Base-by-base conservation (phyloP, 78 protist species). In the Pigoraptor vietnamica region DNA sequence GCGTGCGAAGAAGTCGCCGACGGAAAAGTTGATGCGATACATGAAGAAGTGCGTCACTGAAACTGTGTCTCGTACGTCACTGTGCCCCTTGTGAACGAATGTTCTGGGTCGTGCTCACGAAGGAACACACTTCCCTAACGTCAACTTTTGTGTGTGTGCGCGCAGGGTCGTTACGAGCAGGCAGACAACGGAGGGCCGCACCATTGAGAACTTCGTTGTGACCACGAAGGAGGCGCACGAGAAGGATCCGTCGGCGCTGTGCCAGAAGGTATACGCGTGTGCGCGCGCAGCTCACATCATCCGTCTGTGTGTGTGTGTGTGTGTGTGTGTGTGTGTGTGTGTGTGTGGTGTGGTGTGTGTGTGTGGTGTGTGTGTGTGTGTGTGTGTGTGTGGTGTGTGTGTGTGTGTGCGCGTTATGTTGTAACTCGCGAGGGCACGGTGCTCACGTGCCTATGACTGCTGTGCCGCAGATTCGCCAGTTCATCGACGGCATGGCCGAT, bases 131-230 rank as follows among this genome's bases (percentile, higher is more conserved):
- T n/a, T n/a, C n/a, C n/a, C n/a, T n/a, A n/a, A 48, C 67, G 14
- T 48, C 6, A 6, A 48, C 67, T 48, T 14, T 48, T 48, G 29
- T 48, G 67, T 48, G n/a, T n/a, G n/a, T n/a, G n/a, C n/a, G n/a
- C n/a, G n/a, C 67, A 48, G 67, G 67, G 67, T 48, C 14, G 67
- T 48, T 21, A 25, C 88, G 25, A 83, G 88, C 38, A 32, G 25
- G 33, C 1, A 83, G 37, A 83, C 88, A 35, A 2, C 88, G n/a
- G 88, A 83, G 38, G 88, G 88, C 23, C 88, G 88, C 88, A 83
- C 88, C 1, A 83, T 83, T 34, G 88, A 29, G 23, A 29, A 83
- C 38, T 83, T 83, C 25, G 1, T 83, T 29, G 88, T 9, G 19
- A n/a, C 34, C 39, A 83, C 88, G 19, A 6, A 24, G 25, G 88